Percentiles rank a stretch among this genome's conserved stretches.
Conservation (phyloP, 176 grass and related monocot species). For the Cymbopogon citratus region DNA sequence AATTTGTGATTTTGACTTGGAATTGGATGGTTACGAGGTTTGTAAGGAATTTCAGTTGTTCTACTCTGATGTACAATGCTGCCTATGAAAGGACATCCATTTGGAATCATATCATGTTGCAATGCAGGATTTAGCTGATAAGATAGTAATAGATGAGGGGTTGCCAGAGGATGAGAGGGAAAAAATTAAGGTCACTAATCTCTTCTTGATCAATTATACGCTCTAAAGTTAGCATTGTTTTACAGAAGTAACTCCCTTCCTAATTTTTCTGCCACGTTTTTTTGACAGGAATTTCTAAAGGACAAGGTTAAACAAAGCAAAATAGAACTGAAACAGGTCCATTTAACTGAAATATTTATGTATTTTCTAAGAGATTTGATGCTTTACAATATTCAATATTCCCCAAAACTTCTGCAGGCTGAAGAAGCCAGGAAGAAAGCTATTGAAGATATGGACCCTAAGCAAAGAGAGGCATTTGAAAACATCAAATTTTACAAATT, state of each 20-base stretch:
- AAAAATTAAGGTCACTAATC: constrained; percentile 47
- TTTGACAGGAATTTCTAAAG: constrained; percentile 62
- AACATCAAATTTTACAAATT: constrained; percentile 78
- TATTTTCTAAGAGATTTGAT: neutral
- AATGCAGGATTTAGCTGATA: constrained; percentile 21
- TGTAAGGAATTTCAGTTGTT: constrained; percentile 5
- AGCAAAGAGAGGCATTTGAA: constrained; percentile 51
- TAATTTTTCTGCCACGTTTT: constrained; percentile 14
- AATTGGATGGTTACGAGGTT: constrained; percentile 79
- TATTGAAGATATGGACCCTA: constrained; percentile 72
- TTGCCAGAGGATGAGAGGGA: constrained; percentile 66
- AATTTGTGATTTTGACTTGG: constrained; percentile 81
- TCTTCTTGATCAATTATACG: neutral
- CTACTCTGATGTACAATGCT: neutral
- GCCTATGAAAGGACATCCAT: constrained; percentile 4
- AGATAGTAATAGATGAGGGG: too few species aligned
- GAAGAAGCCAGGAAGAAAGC: constrained; percentile 65
- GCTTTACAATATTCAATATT: neutral
- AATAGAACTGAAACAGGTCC: constrained; percentile 51
- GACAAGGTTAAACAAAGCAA: constrained; percentile 62
- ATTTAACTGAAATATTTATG: constrained; percentile 2
- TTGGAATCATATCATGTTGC: constrained; percentile 6
- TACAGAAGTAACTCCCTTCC: neutral
- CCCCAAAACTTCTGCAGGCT: constrained; percentile 35
- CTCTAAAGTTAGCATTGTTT: neutral